Conservation (phyloP, 2,329 filamentous ascomycete species). For the Curvularia eragrostidis region DNA sequence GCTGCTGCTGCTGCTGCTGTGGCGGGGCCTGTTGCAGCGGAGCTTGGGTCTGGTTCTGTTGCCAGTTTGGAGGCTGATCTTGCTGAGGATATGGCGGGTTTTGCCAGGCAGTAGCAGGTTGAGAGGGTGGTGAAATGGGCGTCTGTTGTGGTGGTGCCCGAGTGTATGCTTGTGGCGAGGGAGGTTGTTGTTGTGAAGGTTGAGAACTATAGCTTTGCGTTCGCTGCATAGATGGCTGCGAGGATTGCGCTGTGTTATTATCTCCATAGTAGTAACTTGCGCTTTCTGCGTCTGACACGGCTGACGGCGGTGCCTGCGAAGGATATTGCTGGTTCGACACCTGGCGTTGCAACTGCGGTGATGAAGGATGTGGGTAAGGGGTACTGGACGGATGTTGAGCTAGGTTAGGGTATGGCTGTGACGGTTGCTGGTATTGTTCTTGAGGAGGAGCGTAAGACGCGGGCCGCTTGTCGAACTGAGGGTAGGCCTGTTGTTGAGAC, state of each 20-base stretch:
- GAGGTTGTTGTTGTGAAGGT: conserved; percentile 40
- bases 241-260: conserved; percentile 27
- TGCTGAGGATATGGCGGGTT: conserved; percentile 43
- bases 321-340: conserved; percentile 45
- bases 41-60: conserved; percentile 14
- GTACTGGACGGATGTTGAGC: conserved; percentile 35
- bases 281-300: conserved; percentile 43
- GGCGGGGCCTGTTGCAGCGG: conserved; percentile 25
- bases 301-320: conserved; percentile 43
- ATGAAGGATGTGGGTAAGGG: conserved; percentile 42
- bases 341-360: conserved; percentile 48
- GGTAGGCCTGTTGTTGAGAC: conserved; percentile 48
- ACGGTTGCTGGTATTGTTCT: conserved; percentile 45
- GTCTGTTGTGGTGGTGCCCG: conserved; percentile 35
- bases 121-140: conserved; percentile 41
- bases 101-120: conserved; percentile 40
- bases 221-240: conserved; percentile 39
- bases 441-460: conserved; percentile 37
- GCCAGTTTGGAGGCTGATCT: conserved; percentile 37
- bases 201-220: conserved; percentile 42
- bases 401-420: conserved; percentile 46
- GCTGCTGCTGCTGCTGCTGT: conserved; percentile 41
- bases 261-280: conserved; percentile 47
- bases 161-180: conserved; percentile 46
- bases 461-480: conserved; percentile 46